Evolutionary conservation across 176 grass and related monocot species (phyloP).

Genomic region (Ensete ventricosum): DNA sequence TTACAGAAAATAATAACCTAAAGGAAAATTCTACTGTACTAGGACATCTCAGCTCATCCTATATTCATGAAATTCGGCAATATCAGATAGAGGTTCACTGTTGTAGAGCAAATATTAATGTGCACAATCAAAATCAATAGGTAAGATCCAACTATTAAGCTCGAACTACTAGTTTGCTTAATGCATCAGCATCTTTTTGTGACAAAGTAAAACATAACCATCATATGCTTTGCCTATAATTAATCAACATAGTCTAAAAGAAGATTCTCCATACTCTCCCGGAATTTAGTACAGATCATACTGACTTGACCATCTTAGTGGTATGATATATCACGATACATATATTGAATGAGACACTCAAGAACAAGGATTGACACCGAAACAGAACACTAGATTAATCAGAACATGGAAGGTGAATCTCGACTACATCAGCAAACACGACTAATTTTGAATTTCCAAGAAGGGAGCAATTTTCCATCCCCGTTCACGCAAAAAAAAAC

Average conservation of each 20-base stretch:
- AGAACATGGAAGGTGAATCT: neutral
- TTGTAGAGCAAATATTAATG: neutral
- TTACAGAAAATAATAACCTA: no score
- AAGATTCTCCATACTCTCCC: neutral
- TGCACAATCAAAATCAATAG: neutral
- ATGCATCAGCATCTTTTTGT: neutral
- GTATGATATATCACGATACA: neutral
- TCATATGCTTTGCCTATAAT: neutral
- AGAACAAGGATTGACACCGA: neutral
- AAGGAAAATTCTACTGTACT: no score
- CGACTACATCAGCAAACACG: neutral
- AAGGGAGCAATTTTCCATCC: neutral
- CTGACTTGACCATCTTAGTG: no score
- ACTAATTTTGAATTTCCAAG: neutral
- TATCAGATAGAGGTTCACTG: neutral
- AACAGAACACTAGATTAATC: neutral
- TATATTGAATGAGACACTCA: neutral
- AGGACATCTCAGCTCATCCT: neutral
- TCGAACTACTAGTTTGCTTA: neutral
- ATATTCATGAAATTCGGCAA: neutral
- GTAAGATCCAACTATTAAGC: neutral
- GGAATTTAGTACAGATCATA: neutral
- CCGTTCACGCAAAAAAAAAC: neutral
- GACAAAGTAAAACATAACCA: neutral
- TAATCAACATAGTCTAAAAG: neutral